Evolutionary conservation across 345 rosid species (phyloP), one percentile per base, ranked within the genome.

Genomic region (Laguncularia racemosa): DNA sequence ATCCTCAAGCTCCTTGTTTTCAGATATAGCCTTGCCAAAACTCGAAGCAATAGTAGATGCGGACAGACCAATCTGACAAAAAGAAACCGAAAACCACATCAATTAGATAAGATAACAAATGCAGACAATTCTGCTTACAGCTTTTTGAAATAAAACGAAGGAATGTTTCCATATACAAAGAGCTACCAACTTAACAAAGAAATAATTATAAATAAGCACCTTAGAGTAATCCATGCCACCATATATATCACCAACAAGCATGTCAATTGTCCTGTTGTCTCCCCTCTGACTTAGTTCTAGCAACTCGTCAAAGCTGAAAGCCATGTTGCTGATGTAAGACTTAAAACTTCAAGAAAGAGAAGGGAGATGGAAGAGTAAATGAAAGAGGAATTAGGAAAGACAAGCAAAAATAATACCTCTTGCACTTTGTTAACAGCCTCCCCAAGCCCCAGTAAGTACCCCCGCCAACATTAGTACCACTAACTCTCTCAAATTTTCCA

Each of bases 401-500:
- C 69, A 11, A 50, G 19, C 20, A 38, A 19, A n/a, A 17, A 26
- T 14, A 33, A 53, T 18, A 92, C 98, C 93, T 92, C 66, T 82
- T 89, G 88, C 98, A 92, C 75, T 89, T 89, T 4, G 96, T 92
- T 56, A 92, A 65, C 61, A 91, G 89, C 75, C 78, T 84, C 73
- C 98, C 98, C 76, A 92, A 76, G 59, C 98, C 98, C 96, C 96
- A 92, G 47, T 89, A 92, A 53, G 98, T 89, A 65, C 98, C 98
- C 73, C 98, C 98, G 16, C 98, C 98, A 58, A 89, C 97, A 79
- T 92, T 92, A 56, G 98, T 92, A 45, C 98, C 97, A 45, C 98
- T 92, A 59, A 92, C 96, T 56, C 97, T 89, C 78, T 92, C 67
- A 72, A 86, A 92, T 67, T 89, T 89, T n/a, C 98, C 97, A 61